Evolutionary conservation across 2,329 filamentous ascomycete species (phyloP).

Genomic region (Fusarium fracticaudum): DNA sequence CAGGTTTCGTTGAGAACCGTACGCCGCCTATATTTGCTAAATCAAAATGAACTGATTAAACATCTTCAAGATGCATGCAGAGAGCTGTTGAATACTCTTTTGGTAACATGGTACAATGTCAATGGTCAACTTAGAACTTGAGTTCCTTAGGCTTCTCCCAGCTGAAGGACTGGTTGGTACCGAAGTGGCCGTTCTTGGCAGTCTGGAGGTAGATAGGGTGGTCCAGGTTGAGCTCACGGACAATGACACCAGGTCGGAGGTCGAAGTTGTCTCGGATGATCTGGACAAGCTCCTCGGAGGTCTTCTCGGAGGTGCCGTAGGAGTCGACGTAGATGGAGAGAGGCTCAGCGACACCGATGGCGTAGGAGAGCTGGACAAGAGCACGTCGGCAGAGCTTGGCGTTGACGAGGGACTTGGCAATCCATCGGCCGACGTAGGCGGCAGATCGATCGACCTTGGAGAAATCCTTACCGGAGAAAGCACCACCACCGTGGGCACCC

Average conservation of each 20-base stretch:
- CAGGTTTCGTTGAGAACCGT: slow-evolving; percentile 60
- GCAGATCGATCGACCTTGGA: slow-evolving; percentile 99
- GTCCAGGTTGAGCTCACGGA: slow-evolving; percentile 93
- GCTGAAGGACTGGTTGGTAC: slow-evolving; percentile 93
- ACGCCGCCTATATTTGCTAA: slow-evolving; percentile 52
- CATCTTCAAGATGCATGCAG: slow-evolving; percentile 47
- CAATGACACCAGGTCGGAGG: slow-evolving; percentile 96
- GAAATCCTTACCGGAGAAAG: slow-evolving; percentile 99
- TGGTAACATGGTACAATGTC: slow-evolving; percentile 22
- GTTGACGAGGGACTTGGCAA: slow-evolving; percentile 96
- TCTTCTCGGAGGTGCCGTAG: slow-evolving; percentile 92
- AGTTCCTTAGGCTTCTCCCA: slow-evolving; percentile 99
- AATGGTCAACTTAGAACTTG: slow-evolving; percentile 74
- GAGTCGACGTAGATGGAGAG: slow-evolving; percentile 98
- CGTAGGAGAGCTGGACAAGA: slow-evolving; percentile 98
- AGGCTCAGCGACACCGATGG: slow-evolving; percentile 98
- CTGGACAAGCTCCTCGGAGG: slow-evolving; percentile 90
- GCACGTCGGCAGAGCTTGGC: slow-evolving; percentile 90
- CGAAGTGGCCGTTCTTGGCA: slow-evolving; percentile 99
- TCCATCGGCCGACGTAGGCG: slow-evolving; percentile 97
- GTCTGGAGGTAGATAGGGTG: slow-evolving; percentile 98
- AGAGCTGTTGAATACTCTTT: slow-evolving; percentile 56
- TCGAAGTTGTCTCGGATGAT: slow-evolving; percentile 98
- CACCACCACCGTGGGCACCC: slow-evolving; percentile 99
- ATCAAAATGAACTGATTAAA: slow-evolving; percentile 52